Evolutionary conservation across 257 asterid genomes (phyloP).

Genomic region (Nicotiana noctiflora): DNA sequence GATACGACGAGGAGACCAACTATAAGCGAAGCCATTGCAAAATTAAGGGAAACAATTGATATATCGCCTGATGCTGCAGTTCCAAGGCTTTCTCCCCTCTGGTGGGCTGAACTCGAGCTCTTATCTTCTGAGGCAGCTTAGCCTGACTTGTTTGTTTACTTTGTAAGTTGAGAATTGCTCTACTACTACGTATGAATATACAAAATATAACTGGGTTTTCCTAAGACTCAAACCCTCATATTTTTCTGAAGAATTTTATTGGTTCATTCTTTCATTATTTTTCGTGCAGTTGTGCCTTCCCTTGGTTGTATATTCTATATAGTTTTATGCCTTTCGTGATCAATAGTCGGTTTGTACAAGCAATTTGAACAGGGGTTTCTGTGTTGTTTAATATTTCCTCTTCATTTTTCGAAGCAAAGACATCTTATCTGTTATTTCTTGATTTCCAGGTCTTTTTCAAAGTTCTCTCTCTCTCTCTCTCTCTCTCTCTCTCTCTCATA

Average conservation of each 20-base stretch:
- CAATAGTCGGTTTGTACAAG: neutral
- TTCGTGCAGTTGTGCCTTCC: neutral
- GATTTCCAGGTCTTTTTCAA: neutral
- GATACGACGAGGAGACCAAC: slow-evolving; percentile 49
- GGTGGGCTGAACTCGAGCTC: slow-evolving; percentile 99
- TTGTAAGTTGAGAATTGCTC: neutral
- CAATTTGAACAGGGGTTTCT: neutral
- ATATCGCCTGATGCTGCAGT: slow-evolving; percentile 72
- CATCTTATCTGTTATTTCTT: neutral
- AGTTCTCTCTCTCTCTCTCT: neutral
- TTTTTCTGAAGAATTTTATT: neutral
- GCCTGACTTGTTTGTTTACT: neutral
- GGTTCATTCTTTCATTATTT: neutral
- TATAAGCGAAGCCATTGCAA: slow-evolving; percentile 46
- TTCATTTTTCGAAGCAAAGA: neutral
- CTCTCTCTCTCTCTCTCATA: no score
- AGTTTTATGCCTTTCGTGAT: neutral
- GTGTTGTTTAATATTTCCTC: neutral
- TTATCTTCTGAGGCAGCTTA: slow-evolving; percentile 72
- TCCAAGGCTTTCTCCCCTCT: slow-evolving; percentile 83
- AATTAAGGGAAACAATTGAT: slow-evolving; percentile 40
- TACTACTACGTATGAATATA: neutral
- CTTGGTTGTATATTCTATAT: neutral
- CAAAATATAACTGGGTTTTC: neutral
- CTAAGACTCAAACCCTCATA: neutral